Evolutionary conservation across 1,284 basidiomycete species (phyloP).

Genomic region (Apiotrichum veenhuisii): DNA sequence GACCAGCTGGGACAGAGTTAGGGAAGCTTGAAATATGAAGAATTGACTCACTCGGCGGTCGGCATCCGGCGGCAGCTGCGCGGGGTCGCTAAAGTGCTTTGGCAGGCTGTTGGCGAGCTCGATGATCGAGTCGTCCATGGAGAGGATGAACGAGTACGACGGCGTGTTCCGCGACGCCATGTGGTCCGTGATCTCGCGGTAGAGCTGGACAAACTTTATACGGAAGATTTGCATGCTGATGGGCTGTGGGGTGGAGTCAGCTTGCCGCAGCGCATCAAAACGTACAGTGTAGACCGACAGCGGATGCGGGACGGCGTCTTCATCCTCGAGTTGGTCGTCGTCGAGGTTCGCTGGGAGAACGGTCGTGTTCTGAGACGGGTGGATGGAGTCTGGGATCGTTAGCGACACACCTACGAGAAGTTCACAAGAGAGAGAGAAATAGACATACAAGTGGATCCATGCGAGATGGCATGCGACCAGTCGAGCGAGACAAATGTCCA

Average conservation of each 20-base stretch:
- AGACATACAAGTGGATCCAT: conserved; percentile 17
- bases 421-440: neutral
- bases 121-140: conserved; percentile 18
- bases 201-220: conserved; percentile 19
- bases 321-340: conserved; percentile 20
- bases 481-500: conserved; percentile 27
- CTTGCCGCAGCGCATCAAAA: too few species aligned
- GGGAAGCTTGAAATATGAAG: too few species aligned
- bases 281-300: conserved; percentile 14
- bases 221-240: conserved; percentile 22
- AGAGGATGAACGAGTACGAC: conserved; percentile 18
- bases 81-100: conserved; percentile 14
- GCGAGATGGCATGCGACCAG: conserved; percentile 23
- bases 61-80: conserved; percentile 1
- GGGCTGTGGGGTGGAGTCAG: conserved; percentile 6
- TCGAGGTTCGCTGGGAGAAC: conserved; percentile 21
- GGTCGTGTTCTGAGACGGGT: conserved; percentile 25
- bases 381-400: conserved; percentile 18
- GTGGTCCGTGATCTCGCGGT: conserved; percentile 24
- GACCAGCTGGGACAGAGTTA: conserved; percentile 4
- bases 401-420: neutral
- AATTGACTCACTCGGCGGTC: neutral
- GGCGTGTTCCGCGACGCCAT: conserved; percentile 12
- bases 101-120: conserved; percentile 14
- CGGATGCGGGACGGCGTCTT: conserved; percentile 7